A percentile compares a stretch with the other conserved stretches of the same genome.
Evolutionary conservation across 1,284 basidiomycete genomes (phyloP).

Genomic region (Austroboletus novae-zelandiae): DNA sequence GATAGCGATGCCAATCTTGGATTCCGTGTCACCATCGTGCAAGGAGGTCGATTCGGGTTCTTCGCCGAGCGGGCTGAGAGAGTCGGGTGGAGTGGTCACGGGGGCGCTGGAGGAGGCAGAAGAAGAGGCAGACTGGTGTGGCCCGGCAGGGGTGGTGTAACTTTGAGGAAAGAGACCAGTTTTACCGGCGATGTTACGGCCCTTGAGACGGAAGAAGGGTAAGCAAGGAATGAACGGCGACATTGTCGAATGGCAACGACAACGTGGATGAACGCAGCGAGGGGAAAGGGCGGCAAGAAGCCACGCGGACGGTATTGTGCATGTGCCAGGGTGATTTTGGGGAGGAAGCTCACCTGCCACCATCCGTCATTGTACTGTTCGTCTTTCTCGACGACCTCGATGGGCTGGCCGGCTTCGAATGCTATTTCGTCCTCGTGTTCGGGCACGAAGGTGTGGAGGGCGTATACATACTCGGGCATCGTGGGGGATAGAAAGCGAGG

Average conservation of each 20-base stretch:
- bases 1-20: constrained; percentile 23
- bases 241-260: constrained; percentile 18
- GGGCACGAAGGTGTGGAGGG: constrained; percentile 82
- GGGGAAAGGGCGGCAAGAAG: constrained; percentile 3
- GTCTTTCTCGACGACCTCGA: constrained; percentile 91
- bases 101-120: constrained; percentile 25
- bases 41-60: constrained; percentile 39
- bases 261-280: constrained; percentile 15
- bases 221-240: constrained; percentile 23
- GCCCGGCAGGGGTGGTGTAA: constrained; percentile 74
- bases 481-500: constrained; percentile 6
- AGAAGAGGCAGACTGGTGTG: constrained; percentile 29
- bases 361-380: constrained; percentile 96
- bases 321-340: neutral
- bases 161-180: constrained; percentile 89
- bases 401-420: constrained; percentile 84
- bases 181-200: constrained; percentile 80
- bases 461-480: constrained; percentile 67
- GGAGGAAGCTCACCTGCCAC: constrained; percentile 81
- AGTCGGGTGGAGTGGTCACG: constrained; percentile 24
- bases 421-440: constrained; percentile 94
- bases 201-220: constrained; percentile 47
- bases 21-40: constrained; percentile 32
- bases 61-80: constrained; percentile 45
- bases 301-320: constrained; percentile 11